Conservation (phyloP, 768 basidiomycete genomes). For the Mycena albidolilacea region DNA sequence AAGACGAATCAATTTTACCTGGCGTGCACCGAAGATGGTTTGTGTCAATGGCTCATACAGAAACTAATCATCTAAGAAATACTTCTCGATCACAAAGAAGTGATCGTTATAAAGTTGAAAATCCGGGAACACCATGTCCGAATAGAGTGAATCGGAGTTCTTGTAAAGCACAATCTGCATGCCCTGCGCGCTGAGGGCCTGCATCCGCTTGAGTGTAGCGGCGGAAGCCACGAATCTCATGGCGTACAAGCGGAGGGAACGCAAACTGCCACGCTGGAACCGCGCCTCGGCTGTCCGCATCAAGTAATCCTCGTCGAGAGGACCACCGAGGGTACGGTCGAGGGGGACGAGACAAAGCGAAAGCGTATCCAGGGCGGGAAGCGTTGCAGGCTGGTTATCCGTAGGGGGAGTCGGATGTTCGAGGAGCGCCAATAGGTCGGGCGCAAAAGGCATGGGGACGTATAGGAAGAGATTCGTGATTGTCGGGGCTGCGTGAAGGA, state of each 20-base stretch:
- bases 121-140: not conserved
- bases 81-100: not conserved
- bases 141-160: not conserved
- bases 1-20: too few relatives aligned
- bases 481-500: slow-evolving; percentile 19
- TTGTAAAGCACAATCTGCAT: slow-evolving; percentile 3
- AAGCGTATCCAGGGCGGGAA: not conserved
- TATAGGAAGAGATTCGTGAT: slow-evolving; percentile 14
- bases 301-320: slow-evolving; percentile 7
- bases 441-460: not conserved
- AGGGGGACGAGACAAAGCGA: not conserved
- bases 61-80: too few relatives aligned
- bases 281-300: slow-evolving; percentile 7
- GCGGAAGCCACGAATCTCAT: not conserved
- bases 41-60: too few relatives aligned
- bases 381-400: not conserved
- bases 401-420: not conserved
- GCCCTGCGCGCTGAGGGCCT: slow-evolving; percentile 2
- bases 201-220: slow-evolving; percentile 8
- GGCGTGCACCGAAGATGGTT: too few relatives aligned
- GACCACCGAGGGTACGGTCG: not conserved
- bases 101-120: not conserved
- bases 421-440: slow-evolving; percentile 9
- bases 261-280: slow-evolving; percentile 10
- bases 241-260: slow-evolving; percentile 6